Evolutionary conservation across 371 early-diverging fungal species (phyloP).

Genomic region (Catenaria anguillulae): DNA sequence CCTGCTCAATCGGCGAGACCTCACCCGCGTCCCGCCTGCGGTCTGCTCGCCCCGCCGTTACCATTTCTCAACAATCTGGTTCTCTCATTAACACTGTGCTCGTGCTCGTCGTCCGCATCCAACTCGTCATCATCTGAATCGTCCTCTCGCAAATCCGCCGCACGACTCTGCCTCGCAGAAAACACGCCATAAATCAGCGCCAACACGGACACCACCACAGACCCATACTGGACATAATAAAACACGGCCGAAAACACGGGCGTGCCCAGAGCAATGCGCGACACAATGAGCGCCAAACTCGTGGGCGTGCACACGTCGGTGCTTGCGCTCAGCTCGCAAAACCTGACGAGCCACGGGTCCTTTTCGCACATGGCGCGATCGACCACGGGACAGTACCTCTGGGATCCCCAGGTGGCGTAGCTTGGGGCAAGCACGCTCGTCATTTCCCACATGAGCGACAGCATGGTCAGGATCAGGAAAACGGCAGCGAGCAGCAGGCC

Average conservation of each 20-base stretch:
- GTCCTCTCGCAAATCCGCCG: neutral
- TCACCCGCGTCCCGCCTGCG: too few species aligned
- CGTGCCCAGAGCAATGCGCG: conserved; percentile 29
- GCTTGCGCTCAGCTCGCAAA: conserved; percentile 38
- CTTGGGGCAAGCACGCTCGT: conserved; percentile 45
- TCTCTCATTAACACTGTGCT: too few species aligned
- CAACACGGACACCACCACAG: conserved; percentile 17
- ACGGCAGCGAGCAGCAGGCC: conserved; percentile 36
- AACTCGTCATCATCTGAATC: neutral
- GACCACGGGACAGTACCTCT: conserved; percentile 22
- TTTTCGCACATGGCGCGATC: conserved; percentile 28
- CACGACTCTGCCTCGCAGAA: neutral
- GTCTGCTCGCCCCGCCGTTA: too few species aligned
- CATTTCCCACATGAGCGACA: conserved; percentile 41
- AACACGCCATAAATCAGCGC: neutral
- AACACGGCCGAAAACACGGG: conserved; percentile 40
- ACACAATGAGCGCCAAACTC: conserved; percentile 31
- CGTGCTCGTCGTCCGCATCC: too few species aligned
- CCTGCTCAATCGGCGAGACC: too few species aligned
- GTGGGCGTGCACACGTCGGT: conserved; percentile 43
- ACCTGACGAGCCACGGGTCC: conserved; percentile 32
- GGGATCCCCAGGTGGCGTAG: conserved; percentile 51
- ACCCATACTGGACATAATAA: conserved; percentile 38
- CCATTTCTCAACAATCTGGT: too few species aligned
- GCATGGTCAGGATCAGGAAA: conserved; percentile 35